A percentile compares a stretch with the other conserved stretches of the same genome.
Evolutionary conservation across 257 asterid genomes (phyloP).

Genomic region (Fraxinus americana): DNA sequence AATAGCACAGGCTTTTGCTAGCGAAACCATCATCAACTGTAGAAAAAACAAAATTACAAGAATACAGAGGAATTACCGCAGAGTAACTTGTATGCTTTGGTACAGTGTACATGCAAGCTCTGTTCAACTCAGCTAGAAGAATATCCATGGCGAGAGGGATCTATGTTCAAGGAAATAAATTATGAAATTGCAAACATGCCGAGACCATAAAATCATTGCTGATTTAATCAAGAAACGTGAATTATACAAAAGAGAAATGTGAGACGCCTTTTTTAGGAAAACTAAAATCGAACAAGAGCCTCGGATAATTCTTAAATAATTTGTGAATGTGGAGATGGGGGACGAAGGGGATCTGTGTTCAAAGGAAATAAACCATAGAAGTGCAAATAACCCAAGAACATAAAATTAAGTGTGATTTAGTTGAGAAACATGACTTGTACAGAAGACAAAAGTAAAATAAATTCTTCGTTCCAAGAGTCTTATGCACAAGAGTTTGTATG

Average conservation of each 20-base stretch:
- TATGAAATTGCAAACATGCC: background rate
- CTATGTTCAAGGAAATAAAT: constrained; percentile 40
- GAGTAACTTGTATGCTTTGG: constrained; percentile 77
- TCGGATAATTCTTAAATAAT: background rate
- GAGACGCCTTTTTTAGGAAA: background rate
- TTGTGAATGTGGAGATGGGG: background rate
- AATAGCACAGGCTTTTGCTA: background rate
- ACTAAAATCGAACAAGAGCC: background rate
- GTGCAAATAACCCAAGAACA: background rate
- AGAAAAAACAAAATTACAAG: background rate
- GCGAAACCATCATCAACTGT: constrained; percentile 6
- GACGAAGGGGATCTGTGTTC: background rate
- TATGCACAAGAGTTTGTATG: no score
- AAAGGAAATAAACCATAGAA: background rate
- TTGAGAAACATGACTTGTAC: background rate
- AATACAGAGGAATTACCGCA: constrained; percentile 45
- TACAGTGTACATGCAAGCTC: constrained; percentile 80
- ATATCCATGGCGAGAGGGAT: constrained; percentile 76
- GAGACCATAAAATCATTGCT: background rate
- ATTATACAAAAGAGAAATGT: background rate
- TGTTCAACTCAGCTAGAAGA: constrained; percentile 76
- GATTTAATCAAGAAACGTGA: background rate
- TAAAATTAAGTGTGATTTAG: background rate
- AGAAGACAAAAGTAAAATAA: background rate
- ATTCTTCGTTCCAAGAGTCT: no score